Conservation (phyloP, 495 filamentous ascomycete genomes). For the Penicillium angulare region DNA sequence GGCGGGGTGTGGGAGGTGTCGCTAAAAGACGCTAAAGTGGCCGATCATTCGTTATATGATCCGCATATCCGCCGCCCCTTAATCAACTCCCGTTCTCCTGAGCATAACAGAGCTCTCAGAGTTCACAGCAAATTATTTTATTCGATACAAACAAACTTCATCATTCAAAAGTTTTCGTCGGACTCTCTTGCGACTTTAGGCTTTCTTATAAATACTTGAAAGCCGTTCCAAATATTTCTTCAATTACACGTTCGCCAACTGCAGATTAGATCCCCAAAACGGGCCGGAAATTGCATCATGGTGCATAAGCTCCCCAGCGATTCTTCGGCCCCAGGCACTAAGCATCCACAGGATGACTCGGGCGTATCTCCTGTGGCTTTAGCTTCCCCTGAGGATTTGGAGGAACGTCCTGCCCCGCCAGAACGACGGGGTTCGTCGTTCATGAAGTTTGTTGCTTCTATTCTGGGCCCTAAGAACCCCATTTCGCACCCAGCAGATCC, state of each 20-base stretch:
- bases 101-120: constrained; percentile 11
- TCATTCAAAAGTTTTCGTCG: too few species aligned
- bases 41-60: constrained; percentile 28
- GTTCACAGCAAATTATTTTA: too few species aligned
- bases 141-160: too few species aligned
- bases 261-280: neutral
- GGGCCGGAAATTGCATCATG: constrained; percentile 9
- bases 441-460: constrained; percentile 25
- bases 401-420: neutral
- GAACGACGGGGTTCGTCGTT: constrained; percentile 32
- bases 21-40: constrained; percentile 10
- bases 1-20: constrained; percentile 1
- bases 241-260: too few species aligned
- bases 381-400: neutral
- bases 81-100: constrained; percentile 10
- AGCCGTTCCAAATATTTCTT: too few species aligned
- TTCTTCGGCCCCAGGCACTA: constrained; percentile 3
- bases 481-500: constrained; percentile 37
- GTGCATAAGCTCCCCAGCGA: constrained; percentile 1
- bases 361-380: neutral
- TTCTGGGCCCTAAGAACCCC: constrained; percentile 29
- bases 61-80: constrained; percentile 22
- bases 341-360: neutral
- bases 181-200: too few species aligned
- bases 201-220: too few species aligned